phyloP scores from a whole-genome alignment of 1,284 basidiomycete species.

The Peniophora sp. region DNA sequence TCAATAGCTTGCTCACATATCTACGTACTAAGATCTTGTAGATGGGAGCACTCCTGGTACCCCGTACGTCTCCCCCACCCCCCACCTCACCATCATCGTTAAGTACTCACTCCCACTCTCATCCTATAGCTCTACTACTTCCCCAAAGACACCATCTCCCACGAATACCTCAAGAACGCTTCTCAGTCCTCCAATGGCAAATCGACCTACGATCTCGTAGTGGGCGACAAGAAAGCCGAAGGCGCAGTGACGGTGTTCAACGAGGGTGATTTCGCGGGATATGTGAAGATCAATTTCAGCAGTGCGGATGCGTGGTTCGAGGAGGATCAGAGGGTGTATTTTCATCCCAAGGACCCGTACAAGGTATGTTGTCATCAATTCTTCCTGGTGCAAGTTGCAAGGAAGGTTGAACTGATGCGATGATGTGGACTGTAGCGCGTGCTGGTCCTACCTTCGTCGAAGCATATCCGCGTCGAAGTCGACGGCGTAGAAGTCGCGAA shows the following conservation, averaged over 20 bases:
- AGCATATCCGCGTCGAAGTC: slow-evolving; percentile 52
- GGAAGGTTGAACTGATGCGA: no score
- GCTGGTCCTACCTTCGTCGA: slow-evolving; percentile 51
- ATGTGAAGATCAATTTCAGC: slow-evolving; percentile 41
- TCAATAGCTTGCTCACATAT: neutral
- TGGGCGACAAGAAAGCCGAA: slow-evolving; percentile 29
- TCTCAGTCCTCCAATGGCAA: slow-evolving; percentile 15
- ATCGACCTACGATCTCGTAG: slow-evolving; percentile 37
- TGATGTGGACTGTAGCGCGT: slow-evolving; percentile 44
- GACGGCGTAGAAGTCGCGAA: slow-evolving; percentile 57
- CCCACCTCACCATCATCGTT: no score
- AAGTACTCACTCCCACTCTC: no score
- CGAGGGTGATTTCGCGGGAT: slow-evolving; percentile 34
- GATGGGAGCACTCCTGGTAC: slow-evolving; percentile 50
- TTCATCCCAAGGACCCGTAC: slow-evolving; percentile 62
- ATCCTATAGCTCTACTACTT: slow-evolving; percentile 36
- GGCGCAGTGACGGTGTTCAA: slow-evolving; percentile 34
- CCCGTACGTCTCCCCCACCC: slow-evolving; percentile 28
- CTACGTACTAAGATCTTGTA: slow-evolving; percentile 14
- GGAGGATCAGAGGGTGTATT: slow-evolving; percentile 53
- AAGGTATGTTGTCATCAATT: slow-evolving; percentile 42
- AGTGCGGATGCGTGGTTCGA: slow-evolving; percentile 60
- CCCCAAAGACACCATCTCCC: slow-evolving; percentile 30
- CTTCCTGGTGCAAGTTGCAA: no score
- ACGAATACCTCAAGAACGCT: slow-evolving; percentile 29